Base-by-base conservation (phyloP, 495 filamentous ascomycete species). In the Aspergillus sparsus region DNA sequence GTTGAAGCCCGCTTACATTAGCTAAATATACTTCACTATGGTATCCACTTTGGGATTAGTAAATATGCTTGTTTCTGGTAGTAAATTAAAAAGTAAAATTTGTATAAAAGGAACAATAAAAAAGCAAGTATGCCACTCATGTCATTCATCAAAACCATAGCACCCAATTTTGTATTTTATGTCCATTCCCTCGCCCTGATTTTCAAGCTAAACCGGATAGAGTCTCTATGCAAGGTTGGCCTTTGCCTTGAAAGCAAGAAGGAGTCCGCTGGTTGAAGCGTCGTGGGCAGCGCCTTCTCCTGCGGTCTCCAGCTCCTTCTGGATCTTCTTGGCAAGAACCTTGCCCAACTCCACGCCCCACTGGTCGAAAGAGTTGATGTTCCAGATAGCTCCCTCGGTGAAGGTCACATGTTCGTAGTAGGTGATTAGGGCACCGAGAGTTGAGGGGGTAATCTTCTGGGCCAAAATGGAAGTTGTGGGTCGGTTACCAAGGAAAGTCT, bases 331-430 rank as follows among this genome's bases (percentile, higher is more conserved):
- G 31, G 94, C 94, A 54, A 98, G 80, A 44, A 88, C 87, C 86
- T 98, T 98, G 78, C 94, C 94, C 49, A 98, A 77, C 82, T 98
- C 94, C 45, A 98, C 94, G 77, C 94, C 94, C 94, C 94, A 98
- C 78, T 98, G 94, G 80, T 98, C 94, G 72, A 98, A 98, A 66
- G 85, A 89, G 85, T 98, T 98, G 82, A 98, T 97, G 77, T 98
- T 95, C 94, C 94, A 98, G 65, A 98, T 76, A 34, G 91, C 95
- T 66, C 94, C 94, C 77, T 98, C 94, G 39, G 91, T 96, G 80
- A 98, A 98, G 60, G 94, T 98, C 49, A 97, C 71, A 77, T 98
- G 94, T 81, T 98, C 94, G 75, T 98, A 98, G 85, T 97, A 98
- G 52, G 90, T 92, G 73, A 98, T 98, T 62, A 98, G 78, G 31